These are phyloP conservation scores for Colletotrichum echinochloae DNA, from an alignment of 2,329 filamentous ascomycete genomes.

Conservation along the genomic window DNA sequence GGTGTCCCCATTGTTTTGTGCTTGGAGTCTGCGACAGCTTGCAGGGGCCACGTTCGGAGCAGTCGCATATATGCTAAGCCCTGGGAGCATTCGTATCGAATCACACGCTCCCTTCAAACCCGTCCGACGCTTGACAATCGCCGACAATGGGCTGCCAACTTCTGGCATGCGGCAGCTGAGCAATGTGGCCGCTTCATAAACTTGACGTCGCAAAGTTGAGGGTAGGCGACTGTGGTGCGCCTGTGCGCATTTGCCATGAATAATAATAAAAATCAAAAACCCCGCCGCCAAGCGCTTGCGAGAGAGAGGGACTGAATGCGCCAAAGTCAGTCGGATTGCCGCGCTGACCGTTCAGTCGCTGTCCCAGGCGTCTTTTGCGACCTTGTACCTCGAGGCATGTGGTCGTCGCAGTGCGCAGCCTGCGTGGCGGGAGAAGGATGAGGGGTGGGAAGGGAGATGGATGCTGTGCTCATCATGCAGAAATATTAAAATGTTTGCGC, in stretches of 20 bases:
- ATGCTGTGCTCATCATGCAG: conserved; percentile 42
- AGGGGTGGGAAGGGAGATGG: conserved; percentile 45
- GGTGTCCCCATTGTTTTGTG: conserved; percentile 31
- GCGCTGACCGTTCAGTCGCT: conserved; percentile 22
- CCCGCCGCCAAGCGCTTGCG: conserved; percentile 2
- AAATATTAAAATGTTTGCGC: conserved; percentile 32
- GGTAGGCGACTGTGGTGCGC: conserved; percentile 9
- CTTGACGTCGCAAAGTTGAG: conserved; percentile 14
- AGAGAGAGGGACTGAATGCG: conserved; percentile 17
- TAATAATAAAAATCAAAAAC: neutral
- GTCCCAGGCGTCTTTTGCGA: conserved; percentile 5
- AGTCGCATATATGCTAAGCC: conserved; percentile 34
- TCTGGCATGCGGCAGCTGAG: conserved; percentile 18
- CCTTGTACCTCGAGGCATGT: conserved; percentile 13
- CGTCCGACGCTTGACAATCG: conserved; percentile 9
- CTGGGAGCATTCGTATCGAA: conserved; percentile 25
- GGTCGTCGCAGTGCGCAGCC: conserved; percentile 44
- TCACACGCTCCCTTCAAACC: neutral
- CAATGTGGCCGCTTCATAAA: conserved; percentile 21
- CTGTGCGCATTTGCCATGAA: neutral
- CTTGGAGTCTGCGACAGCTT: conserved; percentile 36
- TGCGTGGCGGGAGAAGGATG: conserved; percentile 46
- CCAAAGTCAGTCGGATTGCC: conserved; percentile 34
- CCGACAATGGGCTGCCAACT: neutral
- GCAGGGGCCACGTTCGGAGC: conserved; percentile 27